Evolutionary conservation across 164 flowering plant species (phyloP).

Genomic region (Chloranthus sessilifolius): DNA sequence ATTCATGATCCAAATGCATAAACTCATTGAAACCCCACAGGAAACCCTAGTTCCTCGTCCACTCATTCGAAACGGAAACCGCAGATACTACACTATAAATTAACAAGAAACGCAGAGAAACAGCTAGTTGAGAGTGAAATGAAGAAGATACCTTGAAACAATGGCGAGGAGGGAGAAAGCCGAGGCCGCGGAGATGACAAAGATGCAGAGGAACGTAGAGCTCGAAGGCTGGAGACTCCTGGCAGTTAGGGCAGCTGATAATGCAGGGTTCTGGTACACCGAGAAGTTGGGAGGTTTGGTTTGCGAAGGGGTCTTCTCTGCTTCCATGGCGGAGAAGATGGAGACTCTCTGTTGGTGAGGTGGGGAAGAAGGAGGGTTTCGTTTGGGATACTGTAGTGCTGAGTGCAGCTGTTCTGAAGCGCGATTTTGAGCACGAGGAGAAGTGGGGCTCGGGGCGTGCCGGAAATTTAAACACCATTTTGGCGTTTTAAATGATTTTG

Average conservation of each 20-base stretch:
- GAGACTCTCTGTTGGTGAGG: too few relatives aligned
- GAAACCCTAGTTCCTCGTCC: conserved; percentile 17
- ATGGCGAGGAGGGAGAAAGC: conserved; percentile 39
- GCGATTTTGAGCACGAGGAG: too few relatives aligned
- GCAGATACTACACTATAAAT: not conserved
- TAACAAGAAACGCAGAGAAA: not conserved
- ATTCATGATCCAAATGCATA: not conserved
- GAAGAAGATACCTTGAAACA: conserved; percentile 41
- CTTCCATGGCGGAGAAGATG: conserved; percentile 18
- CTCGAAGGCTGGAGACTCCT: conserved; percentile 63
- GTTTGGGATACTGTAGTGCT: too few relatives aligned
- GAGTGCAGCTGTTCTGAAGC: too few relatives aligned
- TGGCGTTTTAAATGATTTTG: too few relatives aligned
- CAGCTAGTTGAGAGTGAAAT: not conserved
- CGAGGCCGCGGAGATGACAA: conserved; percentile 48
- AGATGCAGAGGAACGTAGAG: conserved; percentile 40
- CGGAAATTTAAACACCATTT: too few relatives aligned
- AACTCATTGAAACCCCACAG: conserved; percentile 3
- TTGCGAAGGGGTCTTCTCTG: conserved; percentile 24
- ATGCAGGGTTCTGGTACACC: conserved; percentile 70
- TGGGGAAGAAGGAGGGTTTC: too few relatives aligned
- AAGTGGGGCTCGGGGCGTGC: too few relatives aligned
- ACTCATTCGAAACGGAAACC: not conserved
- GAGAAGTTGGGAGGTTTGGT: conserved; percentile 56
- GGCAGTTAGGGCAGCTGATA: conserved; percentile 77